A percentile compares a stretch with the other conserved stretches of the same genome.
Evolutionary conservation across 2,329 filamentous ascomycete species (phyloP).

Genomic region (Fusarium buxicola): DNA sequence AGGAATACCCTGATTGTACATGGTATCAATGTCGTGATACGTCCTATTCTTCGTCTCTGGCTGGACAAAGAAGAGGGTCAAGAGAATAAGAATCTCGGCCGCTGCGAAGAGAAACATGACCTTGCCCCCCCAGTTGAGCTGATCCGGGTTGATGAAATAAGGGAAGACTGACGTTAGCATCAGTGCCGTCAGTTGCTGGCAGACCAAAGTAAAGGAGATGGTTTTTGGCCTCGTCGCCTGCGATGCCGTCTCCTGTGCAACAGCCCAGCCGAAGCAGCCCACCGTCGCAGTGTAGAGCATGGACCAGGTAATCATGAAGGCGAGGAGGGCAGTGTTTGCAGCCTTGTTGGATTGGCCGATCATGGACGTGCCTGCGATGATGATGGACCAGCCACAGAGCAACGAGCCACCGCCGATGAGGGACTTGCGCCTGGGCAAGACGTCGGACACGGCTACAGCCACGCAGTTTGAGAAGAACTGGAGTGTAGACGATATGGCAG

Average conservation of each 20-base stretch:
- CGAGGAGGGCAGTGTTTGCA: slow-evolving; percentile 44
- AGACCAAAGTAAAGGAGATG: slow-evolving; percentile 46
- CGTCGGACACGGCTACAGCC: slow-evolving; percentile 41
- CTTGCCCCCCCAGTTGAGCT: slow-evolving; percentile 53
- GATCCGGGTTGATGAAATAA: slow-evolving; percentile 53
- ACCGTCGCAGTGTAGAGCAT: slow-evolving; percentile 47
- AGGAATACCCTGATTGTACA: slow-evolving; percentile 43
- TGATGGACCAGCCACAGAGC: slow-evolving; percentile 44
- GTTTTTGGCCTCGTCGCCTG: slow-evolving; percentile 47
- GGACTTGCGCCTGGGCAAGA: slow-evolving; percentile 44
- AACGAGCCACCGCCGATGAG: slow-evolving; percentile 44
- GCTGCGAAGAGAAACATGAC: slow-evolving; percentile 53
- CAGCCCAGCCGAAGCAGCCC: slow-evolving; percentile 47
- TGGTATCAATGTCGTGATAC: slow-evolving; percentile 49
- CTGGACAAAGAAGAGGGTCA: slow-evolving; percentile 49
- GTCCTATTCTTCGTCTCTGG: slow-evolving; percentile 55
- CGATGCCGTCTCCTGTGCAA: slow-evolving; percentile 46
- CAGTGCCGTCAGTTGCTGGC: slow-evolving; percentile 51
- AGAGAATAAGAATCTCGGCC: slow-evolving; percentile 50
- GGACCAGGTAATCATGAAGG: slow-evolving; percentile 48
- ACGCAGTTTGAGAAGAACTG: slow-evolving; percentile 46
- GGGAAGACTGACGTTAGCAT: slow-evolving; percentile 53
- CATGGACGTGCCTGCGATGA: slow-evolving; percentile 43
- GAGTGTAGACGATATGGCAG: slow-evolving; percentile 46
- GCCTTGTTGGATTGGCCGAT: slow-evolving; percentile 35